Evolutionary conservation across 768 basidiomycete species (phyloP).

Genomic region (Bullera alba): DNA sequence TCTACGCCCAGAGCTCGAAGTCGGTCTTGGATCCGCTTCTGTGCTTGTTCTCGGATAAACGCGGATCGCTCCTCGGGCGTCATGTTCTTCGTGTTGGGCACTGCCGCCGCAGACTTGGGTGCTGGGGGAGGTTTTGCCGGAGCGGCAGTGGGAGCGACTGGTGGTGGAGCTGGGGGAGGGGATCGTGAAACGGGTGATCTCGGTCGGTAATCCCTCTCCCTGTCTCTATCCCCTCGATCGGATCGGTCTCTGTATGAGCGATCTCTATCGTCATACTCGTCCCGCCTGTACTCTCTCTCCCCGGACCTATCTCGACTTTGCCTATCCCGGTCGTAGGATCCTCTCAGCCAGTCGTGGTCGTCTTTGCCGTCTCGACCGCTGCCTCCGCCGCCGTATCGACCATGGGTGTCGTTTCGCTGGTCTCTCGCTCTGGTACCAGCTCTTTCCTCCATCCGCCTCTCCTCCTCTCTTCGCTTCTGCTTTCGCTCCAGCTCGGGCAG

Average conservation of each 20-base stretch:
- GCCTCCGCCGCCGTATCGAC: slow-evolving; percentile 50
- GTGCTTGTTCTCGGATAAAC: slow-evolving; percentile 69
- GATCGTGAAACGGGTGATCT: slow-evolving; percentile 25
- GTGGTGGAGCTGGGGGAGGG: slow-evolving; percentile 46
- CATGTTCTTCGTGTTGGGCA: slow-evolving; percentile 64
- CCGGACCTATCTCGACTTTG: slow-evolving; percentile 50
- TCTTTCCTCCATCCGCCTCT: slow-evolving; percentile 67
- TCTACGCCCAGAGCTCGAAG: slow-evolving; percentile 76
- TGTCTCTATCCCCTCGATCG: slow-evolving; percentile 40
- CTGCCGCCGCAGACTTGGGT: slow-evolving; percentile 48
- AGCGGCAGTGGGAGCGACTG: slow-evolving; percentile 46
- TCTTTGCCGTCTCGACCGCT: slow-evolving; percentile 11
- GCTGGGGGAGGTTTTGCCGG: slow-evolving; percentile 51
- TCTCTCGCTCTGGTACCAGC: slow-evolving; percentile 75
- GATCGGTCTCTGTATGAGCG: slow-evolving; percentile 38
- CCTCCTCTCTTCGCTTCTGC: slow-evolving; percentile 69
- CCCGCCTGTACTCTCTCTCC: slow-evolving; percentile 46
- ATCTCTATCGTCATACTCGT: slow-evolving; percentile 35
- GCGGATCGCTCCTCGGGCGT: slow-evolving; percentile 74
- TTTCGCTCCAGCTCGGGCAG: slow-evolving; percentile 83
- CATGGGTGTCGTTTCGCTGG: slow-evolving; percentile 60
- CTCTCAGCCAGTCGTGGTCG: slow-evolving; percentile 25
- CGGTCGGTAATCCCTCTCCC: slow-evolving; percentile 32
- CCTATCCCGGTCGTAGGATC: slow-evolving; percentile 46
- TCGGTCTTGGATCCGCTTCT: slow-evolving; percentile 72